Percentiles rank a stretch among this genome's conserved stretches.
Conservation (phyloP, 306 rosid genomes). For the Dalbergia cochinchinensis region DNA sequence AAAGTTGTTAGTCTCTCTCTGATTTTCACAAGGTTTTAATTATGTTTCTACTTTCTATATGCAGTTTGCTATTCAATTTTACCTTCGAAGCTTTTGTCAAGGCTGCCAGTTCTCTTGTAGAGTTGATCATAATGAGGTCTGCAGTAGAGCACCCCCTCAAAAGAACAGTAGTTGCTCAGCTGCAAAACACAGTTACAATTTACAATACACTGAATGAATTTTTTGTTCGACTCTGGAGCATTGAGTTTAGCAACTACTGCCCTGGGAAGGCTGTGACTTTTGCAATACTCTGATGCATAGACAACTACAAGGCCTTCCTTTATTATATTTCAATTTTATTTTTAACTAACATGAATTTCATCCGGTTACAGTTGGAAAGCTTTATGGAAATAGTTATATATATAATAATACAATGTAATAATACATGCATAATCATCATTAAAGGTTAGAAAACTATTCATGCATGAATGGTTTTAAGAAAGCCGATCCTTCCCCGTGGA, state of each 20-base stretch:
- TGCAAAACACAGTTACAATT: constrained; percentile 48
- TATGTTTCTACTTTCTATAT: not conserved
- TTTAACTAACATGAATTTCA: not conserved
- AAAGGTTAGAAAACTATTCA: not conserved
- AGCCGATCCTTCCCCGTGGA: not conserved
- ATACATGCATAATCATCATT: constrained; percentile 15
- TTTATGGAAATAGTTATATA: not conserved
- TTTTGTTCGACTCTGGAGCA: not conserved
- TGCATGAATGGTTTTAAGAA: not conserved
- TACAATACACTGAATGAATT: not conserved
- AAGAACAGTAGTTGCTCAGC: constrained; percentile 82
- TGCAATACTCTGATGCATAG: not conserved
- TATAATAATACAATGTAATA: not conserved
- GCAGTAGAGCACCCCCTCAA: constrained; percentile 91
- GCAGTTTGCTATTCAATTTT: not conserved
- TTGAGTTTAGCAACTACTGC: not conserved
- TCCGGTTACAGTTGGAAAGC: not conserved
- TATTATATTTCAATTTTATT: too few species aligned
- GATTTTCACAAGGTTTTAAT: not conserved
- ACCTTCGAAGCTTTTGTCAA: constrained; percentile 86
- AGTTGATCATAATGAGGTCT: constrained; percentile 93
- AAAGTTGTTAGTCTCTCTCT: not conserved
- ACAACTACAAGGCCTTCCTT: not conserved
- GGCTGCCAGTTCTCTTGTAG: constrained; percentile 89
- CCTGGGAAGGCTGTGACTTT: not conserved